These are phyloP conservation scores for Colletotrichum caudatum DNA, from an alignment of 2,329 filamentous ascomycete species.

Conservation along the genomic window DNA sequence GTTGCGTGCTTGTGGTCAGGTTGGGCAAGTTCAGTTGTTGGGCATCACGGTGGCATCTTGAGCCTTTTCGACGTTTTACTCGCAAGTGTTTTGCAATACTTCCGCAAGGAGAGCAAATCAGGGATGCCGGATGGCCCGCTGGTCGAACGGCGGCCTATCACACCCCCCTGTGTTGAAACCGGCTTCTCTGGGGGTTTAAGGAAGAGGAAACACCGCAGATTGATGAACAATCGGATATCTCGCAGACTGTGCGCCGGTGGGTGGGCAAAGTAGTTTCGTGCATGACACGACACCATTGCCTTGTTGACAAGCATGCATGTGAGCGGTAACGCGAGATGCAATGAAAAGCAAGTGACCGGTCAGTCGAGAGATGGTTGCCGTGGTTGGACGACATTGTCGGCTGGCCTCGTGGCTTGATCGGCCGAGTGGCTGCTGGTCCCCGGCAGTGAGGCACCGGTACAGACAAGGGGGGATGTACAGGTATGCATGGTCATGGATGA, in stretches of 20 bases:
- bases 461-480: not conserved
- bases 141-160: constrained; percentile 20
- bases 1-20: not conserved
- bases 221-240: constrained; percentile 33
- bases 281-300: constrained; percentile 33
- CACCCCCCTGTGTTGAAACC: constrained; percentile 29
- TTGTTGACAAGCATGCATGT: constrained; percentile 30
- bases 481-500: not conserved
- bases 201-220: constrained; percentile 30
- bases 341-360: constrained; percentile 10
- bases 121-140: constrained; percentile 30
- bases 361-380: constrained; percentile 1
- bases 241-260: constrained; percentile 12
- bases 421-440: constrained; percentile 34
- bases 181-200: constrained; percentile 25
- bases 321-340: constrained; percentile 23
- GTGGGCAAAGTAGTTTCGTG: constrained; percentile 37
- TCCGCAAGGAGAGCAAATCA: constrained; percentile 2
- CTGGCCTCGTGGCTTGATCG: constrained; percentile 35
- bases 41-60: constrained; percentile 11
- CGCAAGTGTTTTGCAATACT: constrained; percentile 6
- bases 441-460: constrained; percentile 19
- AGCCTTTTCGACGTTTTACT: constrained; percentile 23
- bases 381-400: constrained; percentile 31
- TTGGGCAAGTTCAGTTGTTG: constrained; percentile 3